Evolutionary conservation across 345 rosid genomes (phyloP), one percentile per base, ranked within the genome.

Genomic region (Linum lewisii): DNA sequence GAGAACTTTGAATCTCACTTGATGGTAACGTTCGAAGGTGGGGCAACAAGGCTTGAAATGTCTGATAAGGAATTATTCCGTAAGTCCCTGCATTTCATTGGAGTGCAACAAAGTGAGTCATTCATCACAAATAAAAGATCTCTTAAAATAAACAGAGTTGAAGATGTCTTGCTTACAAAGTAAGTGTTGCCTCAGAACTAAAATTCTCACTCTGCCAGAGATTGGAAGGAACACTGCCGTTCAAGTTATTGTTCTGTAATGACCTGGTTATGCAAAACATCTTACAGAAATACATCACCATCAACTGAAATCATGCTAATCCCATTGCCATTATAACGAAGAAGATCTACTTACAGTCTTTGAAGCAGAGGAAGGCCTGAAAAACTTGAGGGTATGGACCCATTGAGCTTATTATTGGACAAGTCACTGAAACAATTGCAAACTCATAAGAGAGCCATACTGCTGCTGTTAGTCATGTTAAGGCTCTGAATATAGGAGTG

Each of bases 331-430:
- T 11, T 4, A 54, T 19, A 20, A 3, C 34, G 34, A 11, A 6
- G 11, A 63, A 60, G 20, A 32, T 56, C 24, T 37, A 60, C 71
- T 72, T 78, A 86, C 87, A 83, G 63, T 72, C 49, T 75, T 62
- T 86, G 94, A 56, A 83, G 83, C 18, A 1, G 29, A 60, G 75
- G 77, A 56, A 83, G 78, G 73, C 75, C 82, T 25, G 90, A 75
- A 60, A 81, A 81, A 14, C 60, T 73, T 21, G 75, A 62, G 49
- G 90, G 84, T 37, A 86, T 78, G 18, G 84, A 37, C 60, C 94
- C 86, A 21, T 24, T 75, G 22, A 84, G 82, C 51, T 22, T 49
- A 63, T 86, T 84, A 57, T 77, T 49, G 62, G 86, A 77, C 42
- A 86, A 67, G 57, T 78, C 67, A 51, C 94, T 86, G 84, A 71